Evolutionary conservation across 306 rosid genomes (phyloP).

Genomic region (Malus orientalis): DNA sequence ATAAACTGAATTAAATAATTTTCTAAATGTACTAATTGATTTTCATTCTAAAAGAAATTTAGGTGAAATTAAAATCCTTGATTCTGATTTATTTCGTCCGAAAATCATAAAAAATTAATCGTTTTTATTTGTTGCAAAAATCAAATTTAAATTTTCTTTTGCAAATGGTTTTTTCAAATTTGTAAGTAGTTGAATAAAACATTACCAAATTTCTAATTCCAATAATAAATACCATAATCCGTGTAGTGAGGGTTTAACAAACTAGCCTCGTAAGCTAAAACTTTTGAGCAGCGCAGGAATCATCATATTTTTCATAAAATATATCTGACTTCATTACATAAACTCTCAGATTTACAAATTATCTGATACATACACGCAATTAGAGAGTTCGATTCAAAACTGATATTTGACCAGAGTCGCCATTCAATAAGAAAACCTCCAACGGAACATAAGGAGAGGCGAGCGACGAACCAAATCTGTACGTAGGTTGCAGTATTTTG

Average conservation of each 20-base stretch:
- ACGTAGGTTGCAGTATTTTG: slow-evolving; percentile 84
- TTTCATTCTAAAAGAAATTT: neutral
- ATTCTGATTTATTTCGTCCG: too few relatives aligned
- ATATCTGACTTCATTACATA: neutral
- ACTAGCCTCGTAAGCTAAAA: neutral
- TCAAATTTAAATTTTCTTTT: too few relatives aligned
- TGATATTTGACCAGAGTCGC: slow-evolving; percentile 85
- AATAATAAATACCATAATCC: too few relatives aligned
- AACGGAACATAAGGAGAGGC: slow-evolving; percentile 71
- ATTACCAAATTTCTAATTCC: too few relatives aligned
- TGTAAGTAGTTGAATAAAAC: too few relatives aligned
- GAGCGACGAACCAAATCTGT: slow-evolving; percentile 68
- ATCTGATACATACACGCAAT: slow-evolving; percentile 16
- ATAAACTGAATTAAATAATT: neutral
- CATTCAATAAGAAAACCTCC: slow-evolving; percentile 91
- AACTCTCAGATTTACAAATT: neutral
- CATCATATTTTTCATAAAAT: neutral
- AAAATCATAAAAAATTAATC: too few relatives aligned
- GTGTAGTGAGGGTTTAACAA: neutral
- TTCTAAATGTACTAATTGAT: neutral
- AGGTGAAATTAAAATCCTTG: too few relatives aligned
- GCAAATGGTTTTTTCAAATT: neutral
- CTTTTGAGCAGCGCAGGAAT: neutral
- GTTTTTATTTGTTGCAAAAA: too few relatives aligned
- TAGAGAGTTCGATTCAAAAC: slow-evolving; percentile 57